Base-by-base conservation (phyloP, 1,284 basidiomycete genomes). In the Mycosarcoma mackinlayi region DNA sequence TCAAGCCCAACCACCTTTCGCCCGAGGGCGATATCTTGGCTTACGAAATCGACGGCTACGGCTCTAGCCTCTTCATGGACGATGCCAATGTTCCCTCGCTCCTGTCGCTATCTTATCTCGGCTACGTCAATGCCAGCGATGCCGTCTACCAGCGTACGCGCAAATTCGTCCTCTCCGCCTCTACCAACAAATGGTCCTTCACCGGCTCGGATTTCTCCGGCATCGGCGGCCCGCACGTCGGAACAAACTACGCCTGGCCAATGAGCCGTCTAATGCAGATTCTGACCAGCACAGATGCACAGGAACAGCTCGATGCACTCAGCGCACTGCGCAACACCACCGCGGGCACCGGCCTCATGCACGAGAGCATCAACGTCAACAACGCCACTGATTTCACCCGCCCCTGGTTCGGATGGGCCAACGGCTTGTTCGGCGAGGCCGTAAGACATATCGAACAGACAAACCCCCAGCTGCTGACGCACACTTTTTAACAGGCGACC, bases 41-140 rank as follows among this genome's bases (percentile, higher is more conserved):
- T 0, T 80, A 71, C 44, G 78, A 80, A 47, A 61, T 79, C 27
- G 78, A 80, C 55, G 77, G 78, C 6, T 78, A 63, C 28, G 76
- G 75, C 19, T 56, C 51, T 9, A 21, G 18, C n/a, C 61, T 63
- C 46, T 71, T 73, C 18, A 74, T 74, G 57, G 78, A 80, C 58
- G 77, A 80, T 44, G 77, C 78, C 53, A 76, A 75, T 52, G 42
- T 80, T 1, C 78, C 78, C 16, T 75, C 67, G 0, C 61, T 79
- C 21, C 61, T 78, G 18, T 73, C 69, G 8, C 63, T 80, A 10
- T 77, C 78, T 0, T 76, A 73, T 41, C 55, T 80, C 9, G 75
- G 76, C 31, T 80, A 54, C 27, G 13, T 71, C 18, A 27, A 62
- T 10, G 27, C 56, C 11, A 44, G 41, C 14, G 66, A 74, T 39